Conservation (phyloP, 2,329 filamentous ascomycete species). For the Drechslerella dactyloides region DNA sequence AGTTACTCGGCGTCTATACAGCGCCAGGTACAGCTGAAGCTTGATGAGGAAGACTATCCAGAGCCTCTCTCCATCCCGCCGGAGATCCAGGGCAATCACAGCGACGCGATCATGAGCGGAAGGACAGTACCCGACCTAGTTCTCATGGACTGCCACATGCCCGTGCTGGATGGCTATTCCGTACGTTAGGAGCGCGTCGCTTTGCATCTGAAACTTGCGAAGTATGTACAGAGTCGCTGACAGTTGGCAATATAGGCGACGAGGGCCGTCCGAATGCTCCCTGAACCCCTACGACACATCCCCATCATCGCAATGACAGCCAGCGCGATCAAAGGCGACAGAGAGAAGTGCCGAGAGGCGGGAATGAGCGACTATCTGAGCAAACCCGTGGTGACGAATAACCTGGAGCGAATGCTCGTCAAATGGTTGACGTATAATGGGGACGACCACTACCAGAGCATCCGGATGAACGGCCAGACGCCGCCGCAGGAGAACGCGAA, state of each 20-base stretch:
- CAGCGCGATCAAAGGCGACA: constrained; percentile 76
- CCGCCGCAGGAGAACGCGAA: constrained; percentile 25
- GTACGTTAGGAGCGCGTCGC: too few relatives aligned
- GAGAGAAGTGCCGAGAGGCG: constrained; percentile 73
- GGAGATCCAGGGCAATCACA: background rate
- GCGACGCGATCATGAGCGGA: constrained; percentile 8
- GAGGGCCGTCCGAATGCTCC: constrained; percentile 58
- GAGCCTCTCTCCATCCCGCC: background rate
- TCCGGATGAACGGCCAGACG: constrained; percentile 40
- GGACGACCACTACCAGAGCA: constrained; percentile 42
- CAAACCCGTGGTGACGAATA: constrained; percentile 41
- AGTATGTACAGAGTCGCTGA: too few relatives aligned
- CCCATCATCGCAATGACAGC: constrained; percentile 84
- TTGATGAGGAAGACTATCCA: constrained; percentile 66
- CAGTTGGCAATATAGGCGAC: constrained; percentile 22
- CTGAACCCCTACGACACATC: constrained; percentile 62
- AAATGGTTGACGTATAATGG: constrained; percentile 45
- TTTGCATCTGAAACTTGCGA: too few relatives aligned
- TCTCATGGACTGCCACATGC: constrained; percentile 63
- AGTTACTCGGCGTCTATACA: constrained; percentile 38
- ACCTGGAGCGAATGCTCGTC: constrained; percentile 46
- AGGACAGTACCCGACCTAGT: constrained; percentile 71
- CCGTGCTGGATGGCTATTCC: constrained; percentile 45
- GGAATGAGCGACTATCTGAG: constrained; percentile 77
- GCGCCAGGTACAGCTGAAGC: constrained; percentile 63